phyloP scores from a whole-genome alignment of 345 rosid species.

The Eucalyptus erythrocorys region DNA sequence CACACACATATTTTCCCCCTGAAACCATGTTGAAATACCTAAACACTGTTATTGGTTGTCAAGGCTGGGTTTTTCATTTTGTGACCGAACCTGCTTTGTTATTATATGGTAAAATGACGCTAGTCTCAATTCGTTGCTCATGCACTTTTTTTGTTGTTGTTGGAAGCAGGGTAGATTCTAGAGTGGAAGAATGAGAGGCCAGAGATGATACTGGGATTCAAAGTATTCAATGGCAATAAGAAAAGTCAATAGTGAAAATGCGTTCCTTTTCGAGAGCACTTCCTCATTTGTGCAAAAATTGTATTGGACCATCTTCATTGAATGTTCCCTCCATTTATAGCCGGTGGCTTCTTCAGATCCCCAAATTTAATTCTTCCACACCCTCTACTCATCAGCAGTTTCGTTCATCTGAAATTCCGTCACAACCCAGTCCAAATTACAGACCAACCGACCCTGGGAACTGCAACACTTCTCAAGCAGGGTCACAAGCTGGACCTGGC shows the following conservation, averaged over 20 bases:
- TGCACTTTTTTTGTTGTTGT: background rate
- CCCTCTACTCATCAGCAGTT: background rate
- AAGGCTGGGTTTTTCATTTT: background rate
- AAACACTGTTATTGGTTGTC: background rate
- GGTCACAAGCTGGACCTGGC: constrained; percentile 20
- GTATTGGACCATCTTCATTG: background rate
- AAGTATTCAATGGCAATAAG: background rate
- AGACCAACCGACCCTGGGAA: background rate
- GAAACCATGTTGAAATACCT: background rate
- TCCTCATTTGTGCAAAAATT: background rate
- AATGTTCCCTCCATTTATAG: background rate
- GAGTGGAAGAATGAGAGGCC: background rate
- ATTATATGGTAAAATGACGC: background rate
- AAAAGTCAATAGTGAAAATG: background rate
- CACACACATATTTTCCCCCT: accelerated
- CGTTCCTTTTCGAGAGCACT: background rate
- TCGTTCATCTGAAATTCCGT: background rate
- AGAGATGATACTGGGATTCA: background rate
- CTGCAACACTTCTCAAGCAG: background rate
- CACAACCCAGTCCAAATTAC: background rate
- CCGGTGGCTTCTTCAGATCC: background rate
- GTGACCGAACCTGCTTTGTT: background rate
- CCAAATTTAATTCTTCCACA: background rate
- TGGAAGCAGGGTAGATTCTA: background rate
- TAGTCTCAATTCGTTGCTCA: background rate